phyloP scores from a whole-genome alignment of 164 flowering plant species.

The Sedum album region DNA sequence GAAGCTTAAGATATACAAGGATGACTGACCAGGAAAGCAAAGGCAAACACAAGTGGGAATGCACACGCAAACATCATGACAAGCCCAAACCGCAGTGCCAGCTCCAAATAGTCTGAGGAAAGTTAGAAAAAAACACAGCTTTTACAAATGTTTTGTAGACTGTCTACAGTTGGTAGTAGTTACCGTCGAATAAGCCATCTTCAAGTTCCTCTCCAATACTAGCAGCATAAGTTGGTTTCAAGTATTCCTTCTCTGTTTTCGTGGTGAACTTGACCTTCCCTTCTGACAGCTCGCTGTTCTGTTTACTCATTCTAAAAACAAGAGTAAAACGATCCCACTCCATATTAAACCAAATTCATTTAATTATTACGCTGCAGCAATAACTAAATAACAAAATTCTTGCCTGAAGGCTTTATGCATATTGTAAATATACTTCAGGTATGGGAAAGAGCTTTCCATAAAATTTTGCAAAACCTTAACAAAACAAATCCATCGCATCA shows the following conservation, averaged over 20 bases:
- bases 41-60: conserved; percentile 75
- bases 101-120: conserved; percentile 77
- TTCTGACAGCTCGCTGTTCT: conserved; percentile 23
- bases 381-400: conserved; percentile 14
- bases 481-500: background rate
- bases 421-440: conserved; percentile 65
- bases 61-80: conserved; percentile 99
- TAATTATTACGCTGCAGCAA: background rate
- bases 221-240: conserved; percentile 77
- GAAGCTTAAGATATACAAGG: background rate
- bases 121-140: background rate
- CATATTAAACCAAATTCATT: too few species aligned
- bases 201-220: conserved; percentile 81
- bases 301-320: conserved; percentile 40
- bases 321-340: background rate
- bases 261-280: conserved; percentile 41
- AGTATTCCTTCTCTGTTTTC: conserved; percentile 85
- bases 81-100: conserved; percentile 91
- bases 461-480: conserved; percentile 72
- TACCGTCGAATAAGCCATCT: conserved; percentile 97
- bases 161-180: background rate
- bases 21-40: conserved; percentile 59
- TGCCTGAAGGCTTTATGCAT: conserved; percentile 66
- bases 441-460: conserved; percentile 72
- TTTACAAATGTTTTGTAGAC: too few species aligned